Evolutionary conservation across 2,329 filamentous ascomycete genomes (phyloP), one percentile per base, ranked within the genome.

Genomic region (Colletotrichum gloeosporioides): DNA sequence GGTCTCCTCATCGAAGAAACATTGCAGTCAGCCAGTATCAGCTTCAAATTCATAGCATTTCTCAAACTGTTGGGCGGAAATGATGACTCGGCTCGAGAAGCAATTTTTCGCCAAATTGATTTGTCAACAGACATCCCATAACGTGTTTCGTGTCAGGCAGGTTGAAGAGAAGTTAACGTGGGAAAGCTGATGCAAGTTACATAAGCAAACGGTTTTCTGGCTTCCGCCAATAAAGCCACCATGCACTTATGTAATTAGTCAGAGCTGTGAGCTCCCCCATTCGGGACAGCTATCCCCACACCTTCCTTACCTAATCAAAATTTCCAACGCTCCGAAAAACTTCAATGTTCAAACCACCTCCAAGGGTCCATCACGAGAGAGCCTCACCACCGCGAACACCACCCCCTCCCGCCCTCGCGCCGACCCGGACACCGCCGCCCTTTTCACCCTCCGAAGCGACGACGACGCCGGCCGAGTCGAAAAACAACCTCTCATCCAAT

Each of bases 271-370:
- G 39, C 39, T 44, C 18, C 18, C 34, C 73, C 64, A 57, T 73
- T 64, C 29, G 64, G 70, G 64, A 65, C 70, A 73, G 59, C 73
- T 73, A 13, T 44, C 64, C 53, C 70, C 73, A 73, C 34, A 53
- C 31, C 27, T 73, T 76, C 31, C 27, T 73, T 76, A 76, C 64
- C 63, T 76, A 76, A 76, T 65, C 73, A 57, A 61, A 73, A 65
- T 73, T 69, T 61, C 49, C 64, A 65, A 72, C 34, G 39, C 32
- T 53, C 65, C 69, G 64, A 76, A 76, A 76, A 76, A 76, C 73
- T 76, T 76, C 73, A 69, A 76, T 69, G 55, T 70, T n/a, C 68
- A 70, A 32, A 64, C 44, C 62, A 55, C 63, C 63, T 63, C 63
- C 9, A 44, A 64, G 59, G 36, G 70, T 59, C 71, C 22, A 16